Percentiles rank a stretch among this genome's conserved stretches.
Evolutionary conservation across 306 rosid species (phyloP).

Genomic region (Dryas alaskensis): DNA sequence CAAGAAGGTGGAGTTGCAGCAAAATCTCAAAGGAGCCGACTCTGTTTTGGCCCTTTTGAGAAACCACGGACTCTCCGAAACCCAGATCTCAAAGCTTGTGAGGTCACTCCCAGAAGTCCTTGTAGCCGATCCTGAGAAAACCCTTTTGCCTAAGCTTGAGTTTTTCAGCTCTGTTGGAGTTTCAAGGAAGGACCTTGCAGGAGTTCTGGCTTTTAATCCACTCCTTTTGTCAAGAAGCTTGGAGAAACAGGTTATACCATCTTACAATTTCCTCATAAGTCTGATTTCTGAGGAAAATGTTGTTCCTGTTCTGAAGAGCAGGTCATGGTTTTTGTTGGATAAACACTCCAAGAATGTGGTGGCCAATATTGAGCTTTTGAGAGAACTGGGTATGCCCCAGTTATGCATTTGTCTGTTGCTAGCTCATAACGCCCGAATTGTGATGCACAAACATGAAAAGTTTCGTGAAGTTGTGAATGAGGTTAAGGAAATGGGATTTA

Average conservation of each 20-base stretch:
- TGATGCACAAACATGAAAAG: neutral
- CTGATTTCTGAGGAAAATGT: conserved; percentile 26
- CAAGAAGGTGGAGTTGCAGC: conserved; percentile 3
- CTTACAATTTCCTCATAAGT: conserved; percentile 27
- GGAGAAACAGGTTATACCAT: conserved; percentile 27
- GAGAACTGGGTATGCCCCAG: conserved; percentile 29
- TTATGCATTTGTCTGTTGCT: conserved; percentile 19
- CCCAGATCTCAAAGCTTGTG: conserved; percentile 29
- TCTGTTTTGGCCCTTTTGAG: conserved; percentile 26
- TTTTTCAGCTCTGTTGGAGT: conserved; percentile 38
- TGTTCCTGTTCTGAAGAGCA: neutral
- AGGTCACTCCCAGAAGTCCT: conserved; percentile 12
- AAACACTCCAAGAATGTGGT: neutral
- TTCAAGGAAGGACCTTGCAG: conserved; percentile 27
- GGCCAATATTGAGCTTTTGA: conserved; percentile 31
- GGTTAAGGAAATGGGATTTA: conserved; percentile 44
- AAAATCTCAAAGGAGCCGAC: conserved; percentile 6
- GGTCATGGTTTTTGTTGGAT: neutral
- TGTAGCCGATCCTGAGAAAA: conserved; percentile 25
- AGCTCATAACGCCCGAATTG: conserved; percentile 9
- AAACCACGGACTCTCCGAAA: conserved; percentile 27
- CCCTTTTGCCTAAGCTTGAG: conserved; percentile 43
- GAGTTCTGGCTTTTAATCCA: neutral
- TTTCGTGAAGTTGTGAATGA: conserved; percentile 14
- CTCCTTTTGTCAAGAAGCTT: conserved; percentile 15